These are phyloP conservation scores for Diplocarpon mali DNA, from an alignment of 2,329 filamentous ascomycete genomes.

Conservation along the genomic window DNA sequence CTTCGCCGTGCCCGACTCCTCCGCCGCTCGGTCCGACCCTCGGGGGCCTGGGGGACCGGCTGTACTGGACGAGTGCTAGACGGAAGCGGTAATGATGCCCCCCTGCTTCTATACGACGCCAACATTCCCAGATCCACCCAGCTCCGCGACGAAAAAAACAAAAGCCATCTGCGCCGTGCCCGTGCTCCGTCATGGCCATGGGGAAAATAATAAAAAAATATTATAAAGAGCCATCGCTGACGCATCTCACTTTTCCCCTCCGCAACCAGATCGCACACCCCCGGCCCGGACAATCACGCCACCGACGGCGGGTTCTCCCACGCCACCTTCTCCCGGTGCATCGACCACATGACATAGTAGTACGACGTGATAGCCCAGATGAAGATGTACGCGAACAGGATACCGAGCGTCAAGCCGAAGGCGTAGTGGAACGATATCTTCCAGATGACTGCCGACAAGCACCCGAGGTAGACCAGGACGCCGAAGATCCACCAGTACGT, in stretches of 20 bases:
- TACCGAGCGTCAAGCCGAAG: conserved; percentile 13
- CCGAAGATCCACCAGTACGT: conserved; percentile 17
- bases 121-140: no score
- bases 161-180: no score
- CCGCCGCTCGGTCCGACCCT: no score
- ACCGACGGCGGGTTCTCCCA: conserved; percentile 1
- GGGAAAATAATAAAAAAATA: no score
- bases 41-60: no score
- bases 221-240: no score
- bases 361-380: conserved; percentile 13
- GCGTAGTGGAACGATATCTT: conserved; percentile 18
- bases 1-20: no score
- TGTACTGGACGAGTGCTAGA: no score
- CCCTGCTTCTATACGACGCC: no score
- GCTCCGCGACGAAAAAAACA: no score
- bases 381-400: conserved; percentile 16
- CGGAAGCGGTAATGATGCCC: no score
- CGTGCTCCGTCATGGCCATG: no score
- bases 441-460: conserved; percentile 18
- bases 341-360: conserved; percentile 11
- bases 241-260: neutral
- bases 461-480: conserved; percentile 13
- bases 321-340: conserved; percentile 10
- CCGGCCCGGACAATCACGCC: neutral
- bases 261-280: neutral